A percentile compares a stretch with the other conserved stretches of the same genome.
phyloP scores from a whole-genome alignment of 2,329 filamentous ascomycete genomes.

The Monilinia laxa region DNA sequence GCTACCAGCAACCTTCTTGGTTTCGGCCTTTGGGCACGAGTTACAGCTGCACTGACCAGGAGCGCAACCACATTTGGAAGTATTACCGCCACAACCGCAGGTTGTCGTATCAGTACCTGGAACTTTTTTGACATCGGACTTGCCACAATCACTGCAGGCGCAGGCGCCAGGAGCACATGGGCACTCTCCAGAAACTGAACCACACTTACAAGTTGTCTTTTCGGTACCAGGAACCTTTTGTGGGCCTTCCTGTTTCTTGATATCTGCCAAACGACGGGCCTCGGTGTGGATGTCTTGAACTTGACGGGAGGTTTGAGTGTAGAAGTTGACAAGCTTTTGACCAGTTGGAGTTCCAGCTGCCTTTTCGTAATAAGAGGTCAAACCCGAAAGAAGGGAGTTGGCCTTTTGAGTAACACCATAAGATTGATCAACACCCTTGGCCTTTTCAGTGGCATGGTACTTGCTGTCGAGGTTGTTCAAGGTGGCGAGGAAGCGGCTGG shows the following conservation, averaged over 20 bases:
- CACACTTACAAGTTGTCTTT: constrained; percentile 50
- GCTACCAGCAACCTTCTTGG: constrained; percentile 39
- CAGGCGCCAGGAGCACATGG: constrained; percentile 48
- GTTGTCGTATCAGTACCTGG: constrained; percentile 44
- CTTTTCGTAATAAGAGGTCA: constrained; percentile 93
- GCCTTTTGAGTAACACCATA: constrained; percentile 80
- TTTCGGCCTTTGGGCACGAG: constrained; percentile 44
- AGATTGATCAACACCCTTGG: constrained; percentile 77
- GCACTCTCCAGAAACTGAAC: constrained; percentile 45
- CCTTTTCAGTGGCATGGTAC: constrained; percentile 84
- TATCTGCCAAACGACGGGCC: constrained; percentile 79
- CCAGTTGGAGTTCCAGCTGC: constrained; percentile 84
- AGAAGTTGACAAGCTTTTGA: constrained; percentile 84
- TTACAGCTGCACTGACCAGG: constrained; percentile 44
- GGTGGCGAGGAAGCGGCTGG: constrained; percentile 72
- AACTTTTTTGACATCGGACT: constrained; percentile 45
- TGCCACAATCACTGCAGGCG: constrained; percentile 48
- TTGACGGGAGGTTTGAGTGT: constrained; percentile 80
- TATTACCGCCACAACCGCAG: constrained; percentile 44
- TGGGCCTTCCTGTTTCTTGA: constrained; percentile 69
- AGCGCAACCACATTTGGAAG: constrained; percentile 42
- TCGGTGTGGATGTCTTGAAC: constrained; percentile 92
- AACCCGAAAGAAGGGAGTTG: constrained; percentile 59
- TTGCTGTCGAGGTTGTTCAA: constrained; percentile 77
- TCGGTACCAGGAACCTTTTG: constrained; percentile 40